Base-by-base conservation (phyloP, 176 grass and related monocot genomes). In the Poa pratensis region DNA sequence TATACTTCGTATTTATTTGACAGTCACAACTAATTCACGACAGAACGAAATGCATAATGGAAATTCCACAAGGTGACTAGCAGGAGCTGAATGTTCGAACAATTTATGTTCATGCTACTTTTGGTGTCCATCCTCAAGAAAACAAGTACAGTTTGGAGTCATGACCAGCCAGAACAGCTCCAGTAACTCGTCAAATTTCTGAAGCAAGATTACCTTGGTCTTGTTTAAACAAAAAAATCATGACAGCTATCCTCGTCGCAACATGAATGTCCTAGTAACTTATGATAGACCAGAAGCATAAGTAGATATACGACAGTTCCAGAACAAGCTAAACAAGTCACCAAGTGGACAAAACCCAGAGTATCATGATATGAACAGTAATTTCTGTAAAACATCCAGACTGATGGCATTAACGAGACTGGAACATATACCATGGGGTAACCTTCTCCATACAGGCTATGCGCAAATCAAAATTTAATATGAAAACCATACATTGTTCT, bases 181-280 rank as follows among this genome's bases (percentile, higher is more conserved):
- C 69, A 61, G 45, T 14, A 62, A 45, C 30, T 62, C 54, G 61
- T 43, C 1, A 52, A 88, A 73, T 7, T 23, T 79, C 55, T 55
- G 30, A 79, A 42, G 23, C 24, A 52, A 51, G 46, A 75, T 5
- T 27, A 5, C 5, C 69, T 15, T 10, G 3, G 45, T 39, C 8
- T 40, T 69, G 12, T 40, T 40, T 11, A 19, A 67, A 9, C 7
- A 67, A 67, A 67, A 67, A 49, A 51, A 66, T 17, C 63, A 35
- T 40, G 65, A 10, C 18, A n/a, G 18, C 8, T 34, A 20, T 40
- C 66, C 8, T 69, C 3, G 18, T 69, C 3, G 17, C 48, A 53
- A 63, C 17, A 52, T 22, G 26, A 63, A 69, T 54, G 39, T 0
- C 40, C 65, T 78, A 71, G 57, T 14, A 51, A 65, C 43, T 63